Evolutionary conservation across 1,284 basidiomycete genomes (phyloP).

Genomic region (Austroboletus novae-zelandiae): DNA sequence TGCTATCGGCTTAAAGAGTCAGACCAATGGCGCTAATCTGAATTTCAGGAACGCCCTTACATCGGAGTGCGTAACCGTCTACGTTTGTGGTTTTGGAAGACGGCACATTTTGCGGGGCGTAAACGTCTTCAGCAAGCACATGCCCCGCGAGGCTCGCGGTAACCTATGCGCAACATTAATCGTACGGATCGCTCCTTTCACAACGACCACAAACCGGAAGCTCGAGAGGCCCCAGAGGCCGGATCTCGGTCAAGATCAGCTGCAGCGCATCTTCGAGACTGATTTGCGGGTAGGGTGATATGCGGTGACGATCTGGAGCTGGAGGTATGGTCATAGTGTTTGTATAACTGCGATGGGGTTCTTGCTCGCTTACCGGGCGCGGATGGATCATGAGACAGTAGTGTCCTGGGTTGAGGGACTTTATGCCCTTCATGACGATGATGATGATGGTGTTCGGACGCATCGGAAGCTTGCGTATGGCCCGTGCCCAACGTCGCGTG

Average conservation of each 20-base stretch:
- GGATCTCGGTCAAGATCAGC: slow-evolving; percentile 53
- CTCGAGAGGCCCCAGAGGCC: slow-evolving; percentile 39
- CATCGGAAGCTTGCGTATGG: slow-evolving; percentile 15
- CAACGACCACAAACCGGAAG: slow-evolving; percentile 35
- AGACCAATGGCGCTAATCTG: neutral
- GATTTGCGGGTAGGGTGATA: slow-evolving; percentile 77
- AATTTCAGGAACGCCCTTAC: slow-evolving; percentile 37
- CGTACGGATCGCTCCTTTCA: neutral
- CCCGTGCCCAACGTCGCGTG: slow-evolving; percentile 46
- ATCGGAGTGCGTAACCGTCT: slow-evolving; percentile 82
- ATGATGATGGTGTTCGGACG: slow-evolving; percentile 36
- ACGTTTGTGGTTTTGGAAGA: slow-evolving; percentile 72
- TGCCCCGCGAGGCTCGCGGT: slow-evolving; percentile 56
- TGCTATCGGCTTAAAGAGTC: slow-evolving; percentile 37
- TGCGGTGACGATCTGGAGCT: slow-evolving; percentile 67
- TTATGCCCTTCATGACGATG: slow-evolving; percentile 45
- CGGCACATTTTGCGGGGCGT: slow-evolving; percentile 63
- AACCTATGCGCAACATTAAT: slow-evolving; percentile 42
- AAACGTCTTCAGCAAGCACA: slow-evolving; percentile 75
- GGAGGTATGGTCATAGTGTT: neutral
- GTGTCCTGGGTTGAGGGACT: slow-evolving; percentile 49
- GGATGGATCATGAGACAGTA: slow-evolving; percentile 67
- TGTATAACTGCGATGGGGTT: neutral
- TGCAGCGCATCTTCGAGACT: slow-evolving; percentile 63
- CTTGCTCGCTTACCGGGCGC: slow-evolving; percentile 48